phyloP scores from a whole-genome alignment of 2,329 filamentous ascomycete genomes.

The Stachybotrys echinatus region DNA sequence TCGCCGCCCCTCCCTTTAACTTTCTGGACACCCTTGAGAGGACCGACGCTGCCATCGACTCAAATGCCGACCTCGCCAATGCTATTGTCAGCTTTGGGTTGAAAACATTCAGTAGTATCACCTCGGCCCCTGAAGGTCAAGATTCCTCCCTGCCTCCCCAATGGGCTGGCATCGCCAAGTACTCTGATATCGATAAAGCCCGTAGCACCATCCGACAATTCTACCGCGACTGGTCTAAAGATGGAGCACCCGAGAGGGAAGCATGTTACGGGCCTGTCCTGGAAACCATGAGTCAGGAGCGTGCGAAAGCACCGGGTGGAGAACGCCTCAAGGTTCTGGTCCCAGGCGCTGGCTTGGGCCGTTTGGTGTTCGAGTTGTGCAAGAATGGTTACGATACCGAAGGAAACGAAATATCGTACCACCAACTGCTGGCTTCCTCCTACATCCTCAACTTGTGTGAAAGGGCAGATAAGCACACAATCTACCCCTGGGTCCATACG shows the following conservation, averaged over 20 bases:
- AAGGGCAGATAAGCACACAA: slow-evolving; percentile 56
- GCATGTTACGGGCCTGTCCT: slow-evolving; percentile 74
- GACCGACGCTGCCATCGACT: slow-evolving; percentile 83
- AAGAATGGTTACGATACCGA: slow-evolving; percentile 67
- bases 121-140: slow-evolving; percentile 27
- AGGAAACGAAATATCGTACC: slow-evolving; percentile 95
- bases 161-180: slow-evolving; percentile 67
- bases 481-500: slow-evolving; percentile 81
- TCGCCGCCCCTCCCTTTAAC: slow-evolving; percentile 76
- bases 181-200: slow-evolving; percentile 80
- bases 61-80: slow-evolving; percentile 78
- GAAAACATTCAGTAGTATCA: slow-evolving; percentile 56
- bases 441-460: slow-evolving; percentile 68
- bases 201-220: slow-evolving; percentile 89
- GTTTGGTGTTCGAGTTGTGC: slow-evolving; percentile 84
- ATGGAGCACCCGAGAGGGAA: slow-evolving; percentile 68
- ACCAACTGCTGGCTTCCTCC: slow-evolving; percentile 83
- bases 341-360: slow-evolving; percentile 82
- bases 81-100: slow-evolving; percentile 69
- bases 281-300: slow-evolving; percentile 52
- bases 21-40: slow-evolving; percentile 72
- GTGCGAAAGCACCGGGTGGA: slow-evolving; percentile 18
- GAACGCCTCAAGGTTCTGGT: slow-evolving; percentile 65
- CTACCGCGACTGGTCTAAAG: slow-evolving; percentile 88
- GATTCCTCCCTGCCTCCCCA: slow-evolving; percentile 47